Evolutionary conservation across 768 basidiomycete genomes (phyloP), one percentile per base, ranked within the genome.

Genomic region (Psilocybe sp.): DNA sequence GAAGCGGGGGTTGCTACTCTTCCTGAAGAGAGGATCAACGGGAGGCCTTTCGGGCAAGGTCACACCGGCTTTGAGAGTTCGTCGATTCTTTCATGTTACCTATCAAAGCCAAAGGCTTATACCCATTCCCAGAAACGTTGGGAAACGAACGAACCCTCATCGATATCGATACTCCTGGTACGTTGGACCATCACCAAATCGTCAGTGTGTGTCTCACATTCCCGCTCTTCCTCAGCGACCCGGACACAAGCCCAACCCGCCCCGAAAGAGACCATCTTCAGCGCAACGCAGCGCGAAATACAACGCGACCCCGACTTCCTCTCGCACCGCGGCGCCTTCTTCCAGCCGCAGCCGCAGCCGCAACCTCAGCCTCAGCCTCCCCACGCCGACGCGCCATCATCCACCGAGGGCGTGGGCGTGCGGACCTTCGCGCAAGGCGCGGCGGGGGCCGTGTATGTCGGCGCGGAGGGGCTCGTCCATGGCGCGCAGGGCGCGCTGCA

Each of bases 1-100:
- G 60, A 58, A 39, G 40, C 46, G 13, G 54, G 58, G 1, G 61
- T 60, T n/a, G 61, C 57, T 14, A 52, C 53, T 13, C 36, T 53
- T 10, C 61, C 58, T 14, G 58, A 58, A 23, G 58, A 62, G 35
- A 54, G 54, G 31, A 46, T 55, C 12, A 32, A 55, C 11, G 53
- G 53, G 4, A 46, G 43, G 5, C 53, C 53, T n/a, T 55, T 44
- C 28, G 53, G 53, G 1, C 50, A 50, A 44, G 49, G 53, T 0
- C 53, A 54, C n/a, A 54, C 53, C 6, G 53, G 53, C 2, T 54
- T 54, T 32, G 53, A 54, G 47, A 34, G 53, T 51, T 3, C 8
- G 49, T 31, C 28, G 23, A 7, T 13, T 19, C 10, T 42, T 3
- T 11, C 20, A 5, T 15, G 37, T 15, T 20, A 12, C 16, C 6